phyloP scores from a whole-genome alignment of 2,329 filamentous ascomycete genomes.

The Chlorencoelia australis region DNA sequence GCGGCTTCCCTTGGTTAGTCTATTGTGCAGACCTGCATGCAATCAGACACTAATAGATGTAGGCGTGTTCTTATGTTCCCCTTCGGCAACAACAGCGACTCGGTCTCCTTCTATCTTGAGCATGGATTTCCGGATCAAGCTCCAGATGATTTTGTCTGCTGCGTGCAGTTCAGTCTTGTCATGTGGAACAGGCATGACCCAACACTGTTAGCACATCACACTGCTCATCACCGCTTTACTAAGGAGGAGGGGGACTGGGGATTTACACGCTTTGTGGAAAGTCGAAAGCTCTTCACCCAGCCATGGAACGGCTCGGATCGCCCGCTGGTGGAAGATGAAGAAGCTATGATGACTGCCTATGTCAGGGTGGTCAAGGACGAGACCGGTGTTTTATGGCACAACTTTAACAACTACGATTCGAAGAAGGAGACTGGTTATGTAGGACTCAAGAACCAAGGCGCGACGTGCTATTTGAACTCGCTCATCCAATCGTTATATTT shows the following conservation, averaged over 20 bases:
- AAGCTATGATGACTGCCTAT: slow-evolving; percentile 73
- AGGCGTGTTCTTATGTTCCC: slow-evolving; percentile 95
- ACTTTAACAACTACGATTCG: slow-evolving; percentile 92
- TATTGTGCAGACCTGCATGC: slow-evolving; percentile 4
- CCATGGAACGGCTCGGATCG: slow-evolving; percentile 60
- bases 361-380: slow-evolving; percentile 76
- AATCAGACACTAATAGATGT: slow-evolving; percentile 12
- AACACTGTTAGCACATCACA: slow-evolving; percentile 68
- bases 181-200: slow-evolving; percentile 92
- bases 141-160: slow-evolving; percentile 90
- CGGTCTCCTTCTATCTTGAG: slow-evolving; percentile 91
- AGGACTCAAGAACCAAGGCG: slow-evolving; percentile 91
- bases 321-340: slow-evolving; percentile 68
- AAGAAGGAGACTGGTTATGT: slow-evolving; percentile 98
- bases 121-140: slow-evolving; percentile 72
- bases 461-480: slow-evolving; percentile 81
- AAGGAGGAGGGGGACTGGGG: slow-evolving; percentile 97
- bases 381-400: slow-evolving; percentile 83
- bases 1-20: slow-evolving; percentile 72
- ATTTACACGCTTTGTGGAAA: slow-evolving; percentile 91
- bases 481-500: slow-evolving; percentile 77
- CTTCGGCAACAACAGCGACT: slow-evolving; percentile 87
- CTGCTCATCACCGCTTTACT: slow-evolving; percentile 90
- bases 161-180: slow-evolving; percentile 89
- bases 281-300: slow-evolving; percentile 72